A percentile compares a stretch with the other conserved stretches of the same genome.
Conservation (phyloP, 1,284 basidiomycete genomes). For the Rhodotorula sp. region DNA sequence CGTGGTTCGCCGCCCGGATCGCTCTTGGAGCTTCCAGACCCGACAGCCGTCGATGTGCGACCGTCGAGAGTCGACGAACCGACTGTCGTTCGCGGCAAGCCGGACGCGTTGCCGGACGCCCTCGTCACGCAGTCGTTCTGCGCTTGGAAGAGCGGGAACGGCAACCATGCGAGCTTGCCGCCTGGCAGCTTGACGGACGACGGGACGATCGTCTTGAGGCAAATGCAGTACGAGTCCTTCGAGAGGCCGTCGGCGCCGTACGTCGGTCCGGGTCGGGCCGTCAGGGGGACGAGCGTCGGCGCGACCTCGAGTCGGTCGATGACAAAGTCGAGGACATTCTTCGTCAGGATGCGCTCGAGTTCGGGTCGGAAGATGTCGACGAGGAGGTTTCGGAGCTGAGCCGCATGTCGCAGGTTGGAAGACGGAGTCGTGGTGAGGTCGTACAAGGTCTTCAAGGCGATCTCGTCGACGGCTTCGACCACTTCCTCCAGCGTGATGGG, state of each 20-base stretch:
- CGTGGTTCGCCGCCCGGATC: background rate
- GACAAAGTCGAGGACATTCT: constrained; percentile 14
- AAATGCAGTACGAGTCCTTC: constrained; percentile 50
- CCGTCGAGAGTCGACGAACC: constrained; percentile 8
- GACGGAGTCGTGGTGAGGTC: constrained; percentile 13
- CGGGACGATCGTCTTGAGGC: constrained; percentile 53
- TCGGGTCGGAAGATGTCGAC: constrained; percentile 21
- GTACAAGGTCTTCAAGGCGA: constrained; percentile 27
- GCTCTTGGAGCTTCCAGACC: constrained; percentile 2
- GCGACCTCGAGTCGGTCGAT: constrained; percentile 30
- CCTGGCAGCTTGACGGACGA: constrained; percentile 51
- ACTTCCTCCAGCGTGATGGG: constrained; percentile 19
- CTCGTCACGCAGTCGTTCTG: constrained; percentile 51
- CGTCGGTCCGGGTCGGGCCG: constrained; percentile 37
- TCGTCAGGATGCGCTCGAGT: constrained; percentile 25
- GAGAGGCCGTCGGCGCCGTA: constrained; percentile 18
- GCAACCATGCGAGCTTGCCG: constrained; percentile 50
- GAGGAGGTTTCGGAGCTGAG: constrained; percentile 17
- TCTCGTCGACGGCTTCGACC: constrained; percentile 2
- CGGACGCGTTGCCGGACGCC: background rate
- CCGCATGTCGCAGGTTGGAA: constrained; percentile 44
- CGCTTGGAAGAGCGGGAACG: constrained; percentile 53
- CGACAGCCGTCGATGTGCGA: background rate
- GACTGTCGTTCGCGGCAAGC: constrained; percentile 9
- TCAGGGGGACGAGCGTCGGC: constrained; percentile 37